phyloP scores from a whole-genome alignment of 371 early-diverging fungal species.

The Mycotypha africana region DNA sequence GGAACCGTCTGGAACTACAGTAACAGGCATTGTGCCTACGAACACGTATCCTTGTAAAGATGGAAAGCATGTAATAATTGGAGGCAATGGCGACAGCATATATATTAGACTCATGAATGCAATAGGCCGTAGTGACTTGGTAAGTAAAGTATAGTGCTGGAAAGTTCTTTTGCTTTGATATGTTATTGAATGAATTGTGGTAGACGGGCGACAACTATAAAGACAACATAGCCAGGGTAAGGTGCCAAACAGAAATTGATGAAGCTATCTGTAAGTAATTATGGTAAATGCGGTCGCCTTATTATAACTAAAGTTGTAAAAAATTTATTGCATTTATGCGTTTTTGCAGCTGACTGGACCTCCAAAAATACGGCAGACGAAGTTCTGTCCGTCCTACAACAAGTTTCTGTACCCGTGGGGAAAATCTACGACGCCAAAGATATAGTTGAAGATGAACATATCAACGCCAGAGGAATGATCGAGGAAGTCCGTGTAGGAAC shows the following conservation, averaged over 20 bases:
- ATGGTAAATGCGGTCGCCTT: too few relatives aligned
- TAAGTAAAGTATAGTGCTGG: slow-evolving; percentile 13
- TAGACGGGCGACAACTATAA: slow-evolving; percentile 40
- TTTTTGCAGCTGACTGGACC: slow-evolving; percentile 36
- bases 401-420: slow-evolving; percentile 48
- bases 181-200: too few relatives aligned
- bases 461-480: slow-evolving; percentile 46
- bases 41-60: slow-evolving; percentile 51
- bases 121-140: slow-evolving; percentile 45
- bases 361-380: slow-evolving; percentile 31
- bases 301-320: too few relatives aligned
- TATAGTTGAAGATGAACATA: slow-evolving; percentile 48
- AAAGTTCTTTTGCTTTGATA: background rate
- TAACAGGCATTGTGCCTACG: slow-evolving; percentile 56
- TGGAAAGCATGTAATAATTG: slow-evolving; percentile 50
- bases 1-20: slow-evolving; percentile 50
- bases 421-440: slow-evolving; percentile 51
- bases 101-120: slow-evolving; percentile 50
- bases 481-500: slow-evolving; percentile 38
- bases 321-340: too few relatives aligned
- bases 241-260: slow-evolving; percentile 37
- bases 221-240: slow-evolving; percentile 43
- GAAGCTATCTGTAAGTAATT: slow-evolving; percentile 36
- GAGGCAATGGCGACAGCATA: slow-evolving; percentile 55
- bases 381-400: slow-evolving; percentile 32